Conservation (phyloP, 441 rosid genomes). For the Raphanus hybrid region DNA sequence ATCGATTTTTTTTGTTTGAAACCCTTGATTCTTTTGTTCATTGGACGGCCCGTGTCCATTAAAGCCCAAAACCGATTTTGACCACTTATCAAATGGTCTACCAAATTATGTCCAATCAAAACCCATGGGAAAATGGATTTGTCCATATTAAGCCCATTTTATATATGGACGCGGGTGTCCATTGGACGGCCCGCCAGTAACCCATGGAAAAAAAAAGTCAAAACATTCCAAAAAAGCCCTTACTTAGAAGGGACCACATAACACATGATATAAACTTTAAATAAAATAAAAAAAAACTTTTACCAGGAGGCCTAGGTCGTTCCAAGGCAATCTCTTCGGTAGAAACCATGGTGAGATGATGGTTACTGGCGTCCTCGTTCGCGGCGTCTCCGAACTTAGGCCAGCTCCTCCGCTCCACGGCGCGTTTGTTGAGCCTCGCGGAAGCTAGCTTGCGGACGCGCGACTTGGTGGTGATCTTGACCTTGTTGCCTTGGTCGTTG, state of each 20-base stretch:
- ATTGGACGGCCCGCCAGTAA: no score
- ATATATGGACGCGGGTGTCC: no score
- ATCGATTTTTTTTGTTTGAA: no score
- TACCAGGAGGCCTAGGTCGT: conserved; percentile 70
- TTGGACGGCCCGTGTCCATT: no score
- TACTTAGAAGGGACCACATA: not conserved
- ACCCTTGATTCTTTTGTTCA: no score
- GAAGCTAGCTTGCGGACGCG: conserved; percentile 75
- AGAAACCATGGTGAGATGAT: conserved; percentile 81
- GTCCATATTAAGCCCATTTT: no score
- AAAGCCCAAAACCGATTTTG: no score
- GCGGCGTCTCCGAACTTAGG: conserved; percentile 85
- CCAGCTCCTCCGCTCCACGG: conserved; percentile 79
- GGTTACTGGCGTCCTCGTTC: conserved; percentile 66
- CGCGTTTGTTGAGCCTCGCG: conserved; percentile 65
- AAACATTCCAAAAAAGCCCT: not conserved
- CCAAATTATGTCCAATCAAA: no score
- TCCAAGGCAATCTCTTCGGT: conserved; percentile 82
- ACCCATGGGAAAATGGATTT: no score
- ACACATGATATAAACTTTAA: not conserved
- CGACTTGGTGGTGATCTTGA: conserved; percentile 66
- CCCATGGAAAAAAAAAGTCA: not conserved
- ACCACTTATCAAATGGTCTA: no score
- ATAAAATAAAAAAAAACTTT: no score
- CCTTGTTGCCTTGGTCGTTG: conserved; percentile 68